Percentiles rank a stretch among this genome's conserved stretches.
Evolutionary conservation across 2,329 filamentous ascomycete genomes (phyloP).

Genomic region (Ascochyta rabiei): DNA sequence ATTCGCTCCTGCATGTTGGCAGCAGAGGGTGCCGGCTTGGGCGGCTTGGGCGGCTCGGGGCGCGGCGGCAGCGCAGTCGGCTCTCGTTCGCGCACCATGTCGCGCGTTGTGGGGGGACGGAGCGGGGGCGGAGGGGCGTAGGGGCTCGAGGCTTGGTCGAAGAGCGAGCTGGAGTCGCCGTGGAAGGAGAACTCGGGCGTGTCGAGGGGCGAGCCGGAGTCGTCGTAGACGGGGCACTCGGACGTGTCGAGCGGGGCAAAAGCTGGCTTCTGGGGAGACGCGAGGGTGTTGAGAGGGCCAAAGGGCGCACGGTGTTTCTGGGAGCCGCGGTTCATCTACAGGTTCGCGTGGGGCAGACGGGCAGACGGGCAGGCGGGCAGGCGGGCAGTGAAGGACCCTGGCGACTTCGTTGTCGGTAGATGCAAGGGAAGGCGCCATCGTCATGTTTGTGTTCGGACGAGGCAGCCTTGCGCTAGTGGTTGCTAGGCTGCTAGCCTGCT

Average conservation of each 20-base stretch:
- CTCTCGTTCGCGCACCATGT: constrained; percentile 61
- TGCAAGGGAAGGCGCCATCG: constrained; percentile 1
- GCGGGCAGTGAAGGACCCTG: neutral
- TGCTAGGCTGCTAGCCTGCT: no score
- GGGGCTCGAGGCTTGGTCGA: constrained; percentile 34
- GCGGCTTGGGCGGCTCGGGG: constrained; percentile 27
- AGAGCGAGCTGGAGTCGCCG: constrained; percentile 45
- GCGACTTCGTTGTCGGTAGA: neutral
- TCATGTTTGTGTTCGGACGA: constrained; percentile 19
- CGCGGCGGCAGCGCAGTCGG: constrained; percentile 47
- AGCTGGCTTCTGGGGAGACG: constrained; percentile 41
- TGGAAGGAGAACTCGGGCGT: constrained; percentile 17
- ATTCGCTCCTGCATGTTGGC: constrained; percentile 39
- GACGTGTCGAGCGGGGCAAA: constrained; percentile 18
- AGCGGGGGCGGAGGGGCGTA: constrained; percentile 4
- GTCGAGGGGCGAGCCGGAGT: constrained; percentile 35
- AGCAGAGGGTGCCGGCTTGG: constrained; percentile 32
- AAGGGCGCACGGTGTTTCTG: constrained; percentile 41
- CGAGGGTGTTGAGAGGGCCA: constrained; percentile 42
- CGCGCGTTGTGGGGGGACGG: constrained; percentile 19
- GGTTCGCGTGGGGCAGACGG: neutral
- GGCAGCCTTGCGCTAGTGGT: constrained; percentile 4
- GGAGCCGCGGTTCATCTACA: constrained; percentile 33
- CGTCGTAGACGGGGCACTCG: constrained; percentile 25
- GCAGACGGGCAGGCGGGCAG: neutral